Evolutionary conservation across 441 rosid genomes (phyloP), one percentile per base, ranked within the genome.

Genomic region (Populus hybrid): DNA sequence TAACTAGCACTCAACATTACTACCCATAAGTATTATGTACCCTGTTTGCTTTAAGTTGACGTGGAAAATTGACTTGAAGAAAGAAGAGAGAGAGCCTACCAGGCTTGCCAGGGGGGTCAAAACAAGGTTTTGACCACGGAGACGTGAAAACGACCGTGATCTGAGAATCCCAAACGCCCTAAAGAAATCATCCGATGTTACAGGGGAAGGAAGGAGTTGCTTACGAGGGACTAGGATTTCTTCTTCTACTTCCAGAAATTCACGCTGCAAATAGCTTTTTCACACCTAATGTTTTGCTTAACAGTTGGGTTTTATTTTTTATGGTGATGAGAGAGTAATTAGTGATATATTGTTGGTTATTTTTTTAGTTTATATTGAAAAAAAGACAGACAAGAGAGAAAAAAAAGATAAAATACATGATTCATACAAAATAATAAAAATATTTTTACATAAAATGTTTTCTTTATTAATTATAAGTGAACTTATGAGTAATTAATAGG

Each of bases 151-250:
- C 38, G 98, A 91, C 80, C 99, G 88, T 14, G 98, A 95, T 82
- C 86, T 87, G 61, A 95, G 97, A 78, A 94, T 89, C 79, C 97
- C 97, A 79, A 91, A 94, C 8, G 98, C 99, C 99, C 99, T 92
- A 7, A 84, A 78, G 83, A 95, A 92, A 80, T 90, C 94, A 67
- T 89, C 90, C 26, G 80, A 80, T 42, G 97, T 87, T 75, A 92
- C 80, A 77, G 84, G 78, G 40, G 85, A 81, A 42, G 98, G 90
- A 85, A 95, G 94, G 24, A 95, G 34, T 32, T 5, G 34, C 6
- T 32, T 32, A 32, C 34, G 34, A 32, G 34, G 34, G 34, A 32
- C 34, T 32, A 32, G 34, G 34, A 32, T 32, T 32, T 32, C 6
- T 32, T 32, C 34, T 32, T 32, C 34, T 32, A 32, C 34, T 5